Evolutionary conservation across 148 eudicot species (phyloP), one percentile per base, ranked within the genome.

Genomic region (Arbutus unedo): DNA sequence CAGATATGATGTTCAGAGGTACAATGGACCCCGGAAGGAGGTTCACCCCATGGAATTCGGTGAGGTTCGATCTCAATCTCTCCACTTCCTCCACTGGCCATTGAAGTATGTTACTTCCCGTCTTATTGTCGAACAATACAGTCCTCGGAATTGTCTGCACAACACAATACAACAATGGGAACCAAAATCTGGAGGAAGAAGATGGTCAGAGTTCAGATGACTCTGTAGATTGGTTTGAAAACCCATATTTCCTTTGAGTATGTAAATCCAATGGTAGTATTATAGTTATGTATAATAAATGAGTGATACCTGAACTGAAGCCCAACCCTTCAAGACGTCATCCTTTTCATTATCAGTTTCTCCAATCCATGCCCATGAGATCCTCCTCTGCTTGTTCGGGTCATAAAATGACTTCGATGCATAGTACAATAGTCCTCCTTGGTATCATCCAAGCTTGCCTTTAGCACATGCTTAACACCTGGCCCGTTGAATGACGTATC

Each of bases 361-460:
- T 41, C 90, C 92, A 83, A 91, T 89, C 99, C 99, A 96, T 67
- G 93, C 95, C 97, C 95, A 92, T 78, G 94, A 82, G 60, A 96
- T 86, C 84, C 99, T 90, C 85, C 99, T 90, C 38, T 74, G 74
- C 51, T 84, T 94, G 50, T 80, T 70, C 79, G 91, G 97, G 57
- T 96, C 98, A 87, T 87, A 96, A 74, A 94, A 96, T 16, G 99
- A 85, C 89, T 96, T 96, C 0, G 99, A 94, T 4, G 99, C 99
- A 82, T 96, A 96, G 45, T 86, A 96, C 49, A 96, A 72, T 86
- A 90, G 81, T 96, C 99, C 68, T 89, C 86, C 76, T 81, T 93
- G 38, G 86, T 82, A 51, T 90, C 91, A 78, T 96, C 97, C 91
- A 93, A 74, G 82, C 98, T 93, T 23, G 95, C 90, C 86, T 96